A percentile compares a stretch with the other conserved stretches of the same genome.
Conservation (phyloP, 345 rosid genomes). For the Pugionium dolabratum region DNA sequence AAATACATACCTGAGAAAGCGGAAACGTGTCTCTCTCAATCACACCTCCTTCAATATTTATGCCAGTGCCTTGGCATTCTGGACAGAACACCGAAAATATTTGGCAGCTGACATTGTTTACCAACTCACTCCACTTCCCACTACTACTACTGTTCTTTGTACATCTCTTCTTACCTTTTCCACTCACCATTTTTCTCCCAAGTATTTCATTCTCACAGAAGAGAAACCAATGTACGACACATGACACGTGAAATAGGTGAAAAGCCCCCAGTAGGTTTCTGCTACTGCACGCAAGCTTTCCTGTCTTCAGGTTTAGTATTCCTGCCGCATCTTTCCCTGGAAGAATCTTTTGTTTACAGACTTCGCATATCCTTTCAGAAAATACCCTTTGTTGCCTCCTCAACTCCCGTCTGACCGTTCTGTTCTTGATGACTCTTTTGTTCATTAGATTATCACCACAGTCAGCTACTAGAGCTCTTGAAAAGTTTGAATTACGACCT, state of each 20-base stretch:
- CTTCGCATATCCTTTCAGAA: conserved; percentile 85
- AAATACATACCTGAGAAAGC: conserved; percentile 74
- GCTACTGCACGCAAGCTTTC: conserved; percentile 77
- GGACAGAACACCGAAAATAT: conserved; percentile 79
- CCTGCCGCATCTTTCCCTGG: conserved; percentile 83
- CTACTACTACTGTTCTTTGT: conserved; percentile 47
- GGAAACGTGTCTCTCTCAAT: conserved; percentile 63
- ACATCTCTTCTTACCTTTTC: conserved; percentile 53
- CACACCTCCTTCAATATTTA: conserved; percentile 52
- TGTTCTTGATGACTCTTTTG: conserved; percentile 58
- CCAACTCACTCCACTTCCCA: conserved; percentile 43
- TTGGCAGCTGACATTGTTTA: conserved; percentile 37
- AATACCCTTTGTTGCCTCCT: conserved; percentile 79
- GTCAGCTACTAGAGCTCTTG: conserved; percentile 52
- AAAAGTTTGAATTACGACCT: conserved; percentile 46
- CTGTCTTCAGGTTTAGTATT: conserved; percentile 75
- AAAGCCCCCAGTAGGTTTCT: conserved; percentile 85
- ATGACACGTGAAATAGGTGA: conserved; percentile 86
- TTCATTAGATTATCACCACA: conserved; percentile 62
- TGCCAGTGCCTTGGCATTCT: conserved; percentile 93
- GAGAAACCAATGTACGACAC: conserved; percentile 92
- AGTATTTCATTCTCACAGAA: conserved; percentile 71
- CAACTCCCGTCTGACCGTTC: conserved; percentile 66
- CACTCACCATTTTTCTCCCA: conserved; percentile 44
- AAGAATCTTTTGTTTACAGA: conserved; percentile 90